Percentiles rank a stretch among this genome's conserved stretches.
phyloP scores from a whole-genome alignment of 1,139 yeast genomes.

The Candida anutae region DNA sequence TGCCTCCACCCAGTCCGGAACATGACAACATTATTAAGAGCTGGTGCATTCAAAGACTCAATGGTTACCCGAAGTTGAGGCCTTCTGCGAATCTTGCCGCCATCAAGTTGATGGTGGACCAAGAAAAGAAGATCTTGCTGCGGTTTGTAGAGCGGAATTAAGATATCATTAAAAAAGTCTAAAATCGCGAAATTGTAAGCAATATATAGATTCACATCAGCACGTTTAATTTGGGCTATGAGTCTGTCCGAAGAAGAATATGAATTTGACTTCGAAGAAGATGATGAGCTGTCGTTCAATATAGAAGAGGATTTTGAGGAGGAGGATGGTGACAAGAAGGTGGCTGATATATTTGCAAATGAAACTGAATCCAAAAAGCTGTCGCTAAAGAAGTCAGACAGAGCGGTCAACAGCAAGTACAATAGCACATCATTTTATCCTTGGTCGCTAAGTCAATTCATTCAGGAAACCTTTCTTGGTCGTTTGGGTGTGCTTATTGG shows the following conservation, averaged over 20 bases:
- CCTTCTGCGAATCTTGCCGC: slow-evolving; percentile 5
- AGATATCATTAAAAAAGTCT: background rate
- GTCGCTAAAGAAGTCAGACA: background rate
- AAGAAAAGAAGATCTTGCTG: slow-evolving; percentile 11
- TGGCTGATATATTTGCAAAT: too few relatives aligned
- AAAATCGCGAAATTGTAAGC: background rate
- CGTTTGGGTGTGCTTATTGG: slow-evolving; percentile 11
- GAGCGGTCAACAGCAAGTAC: slow-evolving; percentile 1
- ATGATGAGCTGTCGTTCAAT: too few relatives aligned
- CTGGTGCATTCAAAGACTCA: slow-evolving; percentile 13
- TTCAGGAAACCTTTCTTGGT: slow-evolving; percentile 13
- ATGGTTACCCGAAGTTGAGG: slow-evolving; percentile 6
- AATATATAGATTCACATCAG: background rate
- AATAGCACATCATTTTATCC: slow-evolving; percentile 11
- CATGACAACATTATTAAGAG: slow-evolving; percentile 7
- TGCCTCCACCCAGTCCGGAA: slow-evolving; percentile 3
- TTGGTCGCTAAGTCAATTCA: slow-evolving; percentile 22
- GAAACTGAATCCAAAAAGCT: background rate
- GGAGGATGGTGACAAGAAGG: too few relatives aligned
- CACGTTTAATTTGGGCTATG: too few relatives aligned
- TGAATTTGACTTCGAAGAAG: slow-evolving; percentile 4
- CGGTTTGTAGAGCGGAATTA: slow-evolving; percentile 4
- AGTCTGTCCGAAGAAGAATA: too few relatives aligned
- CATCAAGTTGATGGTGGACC: slow-evolving; percentile 7
- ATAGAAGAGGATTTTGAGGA: slow-evolving; percentile 1